Base-by-base conservation (phyloP, 305 asterid genomes). In the Euphrasia arctica region DNA sequence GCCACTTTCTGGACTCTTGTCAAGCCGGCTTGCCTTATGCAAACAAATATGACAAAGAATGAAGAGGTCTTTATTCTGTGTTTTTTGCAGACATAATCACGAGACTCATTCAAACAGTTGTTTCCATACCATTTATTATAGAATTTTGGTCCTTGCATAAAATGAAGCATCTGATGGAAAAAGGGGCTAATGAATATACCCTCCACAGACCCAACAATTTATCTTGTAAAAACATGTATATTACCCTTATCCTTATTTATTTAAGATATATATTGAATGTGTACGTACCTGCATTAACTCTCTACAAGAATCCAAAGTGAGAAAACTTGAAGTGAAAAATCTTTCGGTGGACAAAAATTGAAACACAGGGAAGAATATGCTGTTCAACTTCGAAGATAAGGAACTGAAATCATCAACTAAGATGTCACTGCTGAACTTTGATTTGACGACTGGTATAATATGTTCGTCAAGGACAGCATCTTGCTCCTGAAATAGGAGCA, bases 401-500 rank as follows among this genome's bases (percentile, higher is more conserved):
- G 87, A 79, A 81, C 66, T 79, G 70, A 76, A 73, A 68, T 82
- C 86, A 58, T 82, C 89, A 62, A 66, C 63, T 45, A 75, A 73
- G 76, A 78, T 56, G 78, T 79, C 78, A 60, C 80, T 83, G 73
- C 74, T 73, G 70, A 83, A 74, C 77, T 80, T 82, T 72, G 93
- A 75, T 78, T 72, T 83, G 63, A 73, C 63, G 57, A 75, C 72
- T 51, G 88, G 87, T 66, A 83, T 79, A 52, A 78, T 75, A 65
- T 72, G 72, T 71, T 77, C 73, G 64, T 72, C 60, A 57, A 65
- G 70, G 66, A 76, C 66, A 11, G 60, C 65, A 69, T 77, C 87
- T 79, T 80, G 94, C 80, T 86, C 87, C 85, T 88, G 95, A 84
- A 88, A 88, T 58, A 94, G 79, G 80, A 85, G 76, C 77, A 94